Conservation (phyloP, 805 yeast species). For the Candida piceae region DNA sequence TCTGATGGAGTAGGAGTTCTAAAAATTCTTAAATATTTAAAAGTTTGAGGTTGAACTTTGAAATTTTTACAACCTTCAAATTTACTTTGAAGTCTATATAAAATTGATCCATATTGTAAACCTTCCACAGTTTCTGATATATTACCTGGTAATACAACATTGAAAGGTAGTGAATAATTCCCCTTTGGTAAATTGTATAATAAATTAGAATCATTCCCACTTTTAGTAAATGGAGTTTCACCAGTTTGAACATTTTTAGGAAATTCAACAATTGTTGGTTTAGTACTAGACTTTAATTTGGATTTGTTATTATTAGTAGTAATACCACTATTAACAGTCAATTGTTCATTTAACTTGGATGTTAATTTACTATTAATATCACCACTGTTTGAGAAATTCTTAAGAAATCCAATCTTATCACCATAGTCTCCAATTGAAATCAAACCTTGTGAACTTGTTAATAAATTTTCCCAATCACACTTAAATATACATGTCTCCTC, state of each 20-base stretch:
- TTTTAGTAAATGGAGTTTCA: slow-evolving; percentile 27
- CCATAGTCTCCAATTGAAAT: slow-evolving; percentile 39
- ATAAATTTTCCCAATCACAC: slow-evolving; percentile 45
- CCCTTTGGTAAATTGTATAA: slow-evolving; percentile 43
- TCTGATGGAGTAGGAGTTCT: slow-evolving; percentile 40
- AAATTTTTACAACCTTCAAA: slow-evolving; percentile 12
- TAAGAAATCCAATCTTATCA: slow-evolving; percentile 16
- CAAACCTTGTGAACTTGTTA: slow-evolving; percentile 35
- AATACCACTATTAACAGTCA: no score
- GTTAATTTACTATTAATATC: slow-evolving; percentile 2
- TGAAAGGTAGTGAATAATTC: slow-evolving; percentile 47
- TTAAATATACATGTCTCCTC: slow-evolving; percentile 37
- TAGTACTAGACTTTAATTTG: neutral
- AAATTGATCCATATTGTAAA: slow-evolving; percentile 35
- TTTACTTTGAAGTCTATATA: slow-evolving; percentile 35
- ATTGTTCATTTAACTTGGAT: slow-evolving; percentile 12
- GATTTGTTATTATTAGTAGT: neutral
- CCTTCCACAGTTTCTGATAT: slow-evolving; percentile 50
- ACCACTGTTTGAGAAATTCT: slow-evolving; percentile 1
- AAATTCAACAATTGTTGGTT: slow-evolving; percentile 4
- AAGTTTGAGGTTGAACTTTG: slow-evolving; percentile 13
- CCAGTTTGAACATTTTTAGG: slow-evolving; percentile 16
- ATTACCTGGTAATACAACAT: slow-evolving; percentile 39
- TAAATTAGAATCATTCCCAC: slow-evolving; percentile 2
- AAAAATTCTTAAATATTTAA: slow-evolving; percentile 38